Conservation (phyloP, 345 rosid species). For the Camelina neglecta region DNA sequence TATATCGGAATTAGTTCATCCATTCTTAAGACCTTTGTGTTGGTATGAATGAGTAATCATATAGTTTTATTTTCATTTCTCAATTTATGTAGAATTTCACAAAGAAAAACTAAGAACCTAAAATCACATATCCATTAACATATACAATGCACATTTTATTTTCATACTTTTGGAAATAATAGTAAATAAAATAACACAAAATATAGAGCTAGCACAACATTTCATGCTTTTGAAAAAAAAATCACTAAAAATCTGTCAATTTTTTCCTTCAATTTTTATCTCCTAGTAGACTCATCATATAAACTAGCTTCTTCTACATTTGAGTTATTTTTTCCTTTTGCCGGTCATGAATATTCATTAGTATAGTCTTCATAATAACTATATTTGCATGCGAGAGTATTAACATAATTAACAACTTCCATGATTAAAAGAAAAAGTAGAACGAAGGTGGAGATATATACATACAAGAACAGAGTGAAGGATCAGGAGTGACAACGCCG, state of each 20-base stretch:
- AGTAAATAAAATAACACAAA: neutral
- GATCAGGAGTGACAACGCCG: constrained; percentile 50
- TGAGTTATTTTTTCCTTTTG: neutral
- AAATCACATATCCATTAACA: neutral
- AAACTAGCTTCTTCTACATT: neutral
- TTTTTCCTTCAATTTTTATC: neutral
- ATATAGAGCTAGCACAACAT: neutral
- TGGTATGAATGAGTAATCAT: neutral
- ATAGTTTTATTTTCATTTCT: neutral
- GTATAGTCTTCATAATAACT: neutral
- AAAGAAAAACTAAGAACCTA: neutral
- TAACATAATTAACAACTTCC: neutral
- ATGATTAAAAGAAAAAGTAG: neutral
- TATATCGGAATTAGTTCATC: neutral
- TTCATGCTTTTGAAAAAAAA: neutral
- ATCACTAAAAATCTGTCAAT: neutral
- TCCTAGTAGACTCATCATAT: neutral
- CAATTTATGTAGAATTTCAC: neutral
- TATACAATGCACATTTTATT: neutral
- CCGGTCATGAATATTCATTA: neutral
- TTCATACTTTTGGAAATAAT: neutral
- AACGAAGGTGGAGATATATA: neutral
- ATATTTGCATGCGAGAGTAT: constrained; percentile 5
- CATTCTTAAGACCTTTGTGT: neutral
- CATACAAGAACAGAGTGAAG: constrained; percentile 56